Evolutionary conservation across 2,329 filamentous ascomycete species (phyloP).

Genomic region (Neonectria neomacrospora): DNA sequence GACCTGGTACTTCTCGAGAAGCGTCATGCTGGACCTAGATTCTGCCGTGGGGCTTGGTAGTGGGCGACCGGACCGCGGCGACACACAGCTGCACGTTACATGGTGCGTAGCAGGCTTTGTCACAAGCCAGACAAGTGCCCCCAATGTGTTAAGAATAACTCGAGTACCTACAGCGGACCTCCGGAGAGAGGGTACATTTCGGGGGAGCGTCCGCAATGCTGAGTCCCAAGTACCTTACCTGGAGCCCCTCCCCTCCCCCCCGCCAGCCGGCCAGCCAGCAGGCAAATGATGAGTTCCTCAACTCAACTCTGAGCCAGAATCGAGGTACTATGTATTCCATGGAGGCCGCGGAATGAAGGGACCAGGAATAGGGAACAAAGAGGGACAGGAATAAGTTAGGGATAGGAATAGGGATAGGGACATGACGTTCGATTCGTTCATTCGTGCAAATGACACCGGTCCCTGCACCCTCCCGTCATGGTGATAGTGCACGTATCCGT

Average conservation of each 20-base stretch:
- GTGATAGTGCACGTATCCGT: background rate
- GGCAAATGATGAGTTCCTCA: conserved; percentile 13
- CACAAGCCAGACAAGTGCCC: background rate
- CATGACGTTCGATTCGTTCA: conserved; percentile 14
- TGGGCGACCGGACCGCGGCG: background rate
- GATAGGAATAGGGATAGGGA: conserved; percentile 8
- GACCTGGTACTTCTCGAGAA: background rate
- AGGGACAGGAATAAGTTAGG: background rate
- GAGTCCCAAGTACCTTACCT: background rate
- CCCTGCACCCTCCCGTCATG: background rate
- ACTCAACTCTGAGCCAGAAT: conserved; percentile 29
- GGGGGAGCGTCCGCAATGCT: conserved; percentile 2
- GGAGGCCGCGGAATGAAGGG: conserved; percentile 7
- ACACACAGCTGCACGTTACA: conserved; percentile 2
- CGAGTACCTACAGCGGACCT: background rate
- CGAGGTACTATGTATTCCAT: too few relatives aligned
- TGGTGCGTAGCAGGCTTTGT: conserved; percentile 5
- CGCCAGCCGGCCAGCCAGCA: conserved; percentile 5
- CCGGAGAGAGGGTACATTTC: conserved; percentile 6
- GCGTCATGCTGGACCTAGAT: conserved; percentile 1
- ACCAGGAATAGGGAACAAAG: conserved; percentile 17
- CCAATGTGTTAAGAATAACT: background rate
- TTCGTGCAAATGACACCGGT: background rate
- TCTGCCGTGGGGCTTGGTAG: background rate
- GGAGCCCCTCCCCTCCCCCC: background rate